Evolutionary conservation across 2,329 filamentous ascomycete genomes (phyloP), one percentile per base, ranked within the genome.

Genomic region (Alternaria angustiovoidea): DNA sequence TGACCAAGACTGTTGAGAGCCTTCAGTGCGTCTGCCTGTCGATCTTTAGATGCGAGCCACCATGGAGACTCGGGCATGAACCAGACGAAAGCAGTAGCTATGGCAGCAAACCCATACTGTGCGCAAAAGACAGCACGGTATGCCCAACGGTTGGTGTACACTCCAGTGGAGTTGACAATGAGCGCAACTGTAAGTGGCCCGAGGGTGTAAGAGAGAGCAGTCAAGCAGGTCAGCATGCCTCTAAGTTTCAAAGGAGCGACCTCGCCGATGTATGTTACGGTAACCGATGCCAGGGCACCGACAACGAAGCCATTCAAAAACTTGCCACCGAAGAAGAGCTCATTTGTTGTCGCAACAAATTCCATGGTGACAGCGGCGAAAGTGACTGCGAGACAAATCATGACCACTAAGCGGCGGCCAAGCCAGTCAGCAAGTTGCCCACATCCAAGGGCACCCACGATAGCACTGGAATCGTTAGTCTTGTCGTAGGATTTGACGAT

Each of bases 21-120:
- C 20, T 59, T 55, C 12, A 69, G 57, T 14, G 89, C 90, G 16
- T 90, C 86, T 6, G 87, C 84, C 41, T 85, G 78, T 32, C 83
- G 84, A 34, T 86, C 87, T 65, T 84, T 85, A 39, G 89, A 86
- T 42, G 91, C 87, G 22, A 91, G 83, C 89, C 89, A 91, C 88
- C 88, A 90, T 2, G 88, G 88, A 11, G 85, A 66, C 51, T 74
- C 72, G 4, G 69, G 72, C 69, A 74, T 72, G 49, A 72, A 73
- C 44, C 57, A 65, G 2, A 72, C 61, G 3, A 69, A 54, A 7
- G 66, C 44, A 4, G 65, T 51, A 3, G 75, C 76, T 5, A 81
- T 67, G 7, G 56, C 74, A 4, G 78, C 78, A 32, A 81, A 79
- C 0, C 79, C 81, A 66, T 79, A 82, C 24, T 82, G 80, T 0